These are phyloP conservation scores for Wolfiporia cocos DNA, from an alignment of 1,284 basidiomycete genomes.

Conservation along the genomic window DNA sequence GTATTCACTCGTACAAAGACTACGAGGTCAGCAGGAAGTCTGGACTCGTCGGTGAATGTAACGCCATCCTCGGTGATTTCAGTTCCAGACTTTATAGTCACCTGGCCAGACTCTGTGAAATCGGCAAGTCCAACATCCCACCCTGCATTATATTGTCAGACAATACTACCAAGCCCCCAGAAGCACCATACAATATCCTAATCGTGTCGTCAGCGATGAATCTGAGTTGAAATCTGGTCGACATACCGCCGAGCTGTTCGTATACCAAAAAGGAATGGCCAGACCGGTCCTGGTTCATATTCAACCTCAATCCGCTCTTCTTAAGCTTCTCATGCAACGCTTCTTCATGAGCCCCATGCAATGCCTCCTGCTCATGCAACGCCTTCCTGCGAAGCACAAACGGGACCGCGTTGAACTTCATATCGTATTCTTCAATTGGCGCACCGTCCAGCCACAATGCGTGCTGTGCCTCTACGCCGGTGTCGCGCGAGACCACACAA, in stretches of 20 bases:
- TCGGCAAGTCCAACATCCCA: not conserved
- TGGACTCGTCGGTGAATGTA: not conserved
- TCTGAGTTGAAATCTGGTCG: too few species aligned
- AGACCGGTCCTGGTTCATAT: conserved; percentile 45
- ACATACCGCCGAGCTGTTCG: conserved; percentile 30
- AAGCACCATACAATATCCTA: not conserved
- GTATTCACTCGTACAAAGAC: not conserved
- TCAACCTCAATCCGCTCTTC: conserved; percentile 51
- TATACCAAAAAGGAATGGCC: conserved; percentile 39
- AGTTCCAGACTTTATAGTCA: not conserved
- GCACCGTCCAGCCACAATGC: conserved; percentile 33
- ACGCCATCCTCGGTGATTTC: not conserved
- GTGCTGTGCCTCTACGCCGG: not conserved
- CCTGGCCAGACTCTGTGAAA: not conserved
- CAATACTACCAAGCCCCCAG: not conserved
- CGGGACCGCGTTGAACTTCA: conserved; percentile 36
- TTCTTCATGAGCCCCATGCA: conserved; percentile 25
- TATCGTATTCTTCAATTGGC: conserved; percentile 38
- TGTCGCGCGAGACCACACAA: conserved; percentile 10
- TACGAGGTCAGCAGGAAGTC: not conserved
- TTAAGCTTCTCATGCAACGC: conserved; percentile 50
- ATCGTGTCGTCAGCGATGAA: not conserved
- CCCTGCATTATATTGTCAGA: not conserved
- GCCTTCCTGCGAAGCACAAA: conserved; percentile 30
- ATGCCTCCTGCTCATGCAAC: conserved; percentile 10